These are phyloP conservation scores for Asterochloris sp. DNA, from an alignment of 139 green algal species.

Conservation along the genomic window DNA sequence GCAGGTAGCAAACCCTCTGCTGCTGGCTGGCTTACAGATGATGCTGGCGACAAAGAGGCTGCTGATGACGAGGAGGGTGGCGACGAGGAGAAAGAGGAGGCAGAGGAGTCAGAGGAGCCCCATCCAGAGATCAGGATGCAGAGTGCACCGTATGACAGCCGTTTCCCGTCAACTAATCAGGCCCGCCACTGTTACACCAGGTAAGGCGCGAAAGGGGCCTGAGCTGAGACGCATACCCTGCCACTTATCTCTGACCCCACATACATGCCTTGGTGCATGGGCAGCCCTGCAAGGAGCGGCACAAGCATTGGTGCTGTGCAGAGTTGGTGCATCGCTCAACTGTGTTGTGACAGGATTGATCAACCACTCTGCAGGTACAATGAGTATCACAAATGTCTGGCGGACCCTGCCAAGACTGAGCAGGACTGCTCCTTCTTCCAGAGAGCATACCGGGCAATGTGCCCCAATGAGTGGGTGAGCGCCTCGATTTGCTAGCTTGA, in stretches of 20 bases:
- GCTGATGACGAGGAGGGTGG: background rate
- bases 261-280: too few species aligned
- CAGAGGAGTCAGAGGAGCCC: conserved; percentile 23
- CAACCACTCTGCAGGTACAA: conserved; percentile 56
- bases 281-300: too few species aligned
- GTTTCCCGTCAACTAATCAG: conserved; percentile 37
- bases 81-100: conserved; percentile 9
- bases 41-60: background rate
- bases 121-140: conserved; percentile 40
- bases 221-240: too few species aligned
- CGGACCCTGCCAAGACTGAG: conserved; percentile 60
- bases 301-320: too few species aligned
- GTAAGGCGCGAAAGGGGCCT: too few species aligned
- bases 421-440: conserved; percentile 73
- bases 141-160: conserved; percentile 71
- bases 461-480: conserved; percentile 76
- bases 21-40: background rate
- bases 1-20: background rate
- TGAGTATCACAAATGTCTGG: conserved; percentile 64
- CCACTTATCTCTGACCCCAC: too few species aligned
- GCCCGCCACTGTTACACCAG: conserved; percentile 86
- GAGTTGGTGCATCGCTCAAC: too few species aligned
- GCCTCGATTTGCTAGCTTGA: background rate
- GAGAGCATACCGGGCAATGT: conserved; percentile 74
- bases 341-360: too few species aligned